A percentile compares a stretch with the other conserved stretches of the same genome.
Conservation (phyloP, 2,329 filamentous ascomycete genomes). For the Alternaria ventricosa region DNA sequence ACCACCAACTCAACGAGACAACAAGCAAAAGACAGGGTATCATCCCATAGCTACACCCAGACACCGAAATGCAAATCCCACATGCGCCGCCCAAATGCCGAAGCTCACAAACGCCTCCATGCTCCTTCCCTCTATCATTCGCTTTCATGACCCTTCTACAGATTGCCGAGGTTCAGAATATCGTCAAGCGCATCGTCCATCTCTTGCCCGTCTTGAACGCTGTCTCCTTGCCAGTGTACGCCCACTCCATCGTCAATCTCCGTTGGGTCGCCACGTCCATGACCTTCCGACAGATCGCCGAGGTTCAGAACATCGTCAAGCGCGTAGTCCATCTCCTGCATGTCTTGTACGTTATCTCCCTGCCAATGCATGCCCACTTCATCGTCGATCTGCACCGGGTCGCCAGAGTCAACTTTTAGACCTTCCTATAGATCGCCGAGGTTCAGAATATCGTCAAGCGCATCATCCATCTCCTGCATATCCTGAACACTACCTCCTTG, state of each 20-base stretch:
- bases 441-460: slow-evolving; percentile 49
- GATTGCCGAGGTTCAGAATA: slow-evolving; percentile 26
- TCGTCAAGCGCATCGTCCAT: slow-evolving; percentile 36
- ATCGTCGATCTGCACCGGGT: slow-evolving; percentile 33
- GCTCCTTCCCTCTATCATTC: background rate
- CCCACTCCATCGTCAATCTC: slow-evolving; percentile 40
- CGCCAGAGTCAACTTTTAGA: slow-evolving; percentile 28
- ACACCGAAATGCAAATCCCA: slow-evolving; percentile 11
- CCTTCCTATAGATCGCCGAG: slow-evolving; percentile 27
- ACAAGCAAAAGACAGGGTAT: slow-evolving; percentile 22
- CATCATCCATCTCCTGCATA: slow-evolving; percentile 35
- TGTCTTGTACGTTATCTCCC: slow-evolving; percentile 43
- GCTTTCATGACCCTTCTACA: background rate
- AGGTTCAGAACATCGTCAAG: slow-evolving; percentile 36
- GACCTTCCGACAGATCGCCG: slow-evolving; percentile 8
- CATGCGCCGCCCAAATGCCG: slow-evolving; percentile 4
- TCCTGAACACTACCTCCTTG: slow-evolving; percentile 47
- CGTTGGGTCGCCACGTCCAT: slow-evolving; percentile 22
- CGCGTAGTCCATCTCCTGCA: slow-evolving; percentile 31
- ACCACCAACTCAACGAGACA: background rate
- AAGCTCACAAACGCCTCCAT: background rate
- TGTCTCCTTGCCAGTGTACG: slow-evolving; percentile 49
- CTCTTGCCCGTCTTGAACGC: slow-evolving; percentile 33
- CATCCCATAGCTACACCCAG: slow-evolving; percentile 15
- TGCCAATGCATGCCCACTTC: slow-evolving; percentile 46